Base-by-base conservation (phyloP, 2,329 filamentous ascomycete genomes). In the Catunica adiposa region DNA sequence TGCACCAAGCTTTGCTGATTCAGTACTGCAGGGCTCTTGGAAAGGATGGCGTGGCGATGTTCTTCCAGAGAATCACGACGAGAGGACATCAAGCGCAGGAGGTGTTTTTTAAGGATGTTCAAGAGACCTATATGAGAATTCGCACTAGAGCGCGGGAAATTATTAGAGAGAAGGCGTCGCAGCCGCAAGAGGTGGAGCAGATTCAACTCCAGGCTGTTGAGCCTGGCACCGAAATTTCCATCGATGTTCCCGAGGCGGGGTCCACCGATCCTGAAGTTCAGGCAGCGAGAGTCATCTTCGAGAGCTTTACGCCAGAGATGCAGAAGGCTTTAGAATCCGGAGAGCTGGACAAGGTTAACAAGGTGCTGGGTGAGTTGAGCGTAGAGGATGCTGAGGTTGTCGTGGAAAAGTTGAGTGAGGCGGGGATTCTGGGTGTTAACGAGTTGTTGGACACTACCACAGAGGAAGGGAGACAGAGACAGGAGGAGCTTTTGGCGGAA, bases 191-290 rank as follows among this genome's bases (percentile, higher is more conserved):
- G 58, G 84, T 94, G 8, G 92, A 98, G 71, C 90, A 96, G 69
- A 98, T 98, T 62, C 94, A 98, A 69, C 77, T 98, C 50, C 92
- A 98, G 66, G 90, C 92, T 14, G 89, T 98, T 9, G 89, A 96
- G 67, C 90, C 90, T 0, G 85, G 84, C 51, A 96, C 90, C 2
- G 83, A 86, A 59, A 96, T 98, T 67, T 86, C 86, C 66, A 96
- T 97, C 68, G 79, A 71, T 55, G 83, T 94, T 40, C 90, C 92
- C 11, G 74, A 84, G 0, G 73, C 75, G 40, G 74, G 79, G 23
- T 84, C 82, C 62, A 75, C 80, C 23, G 81, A 89, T 54, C 76
- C 79, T 1, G 80, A 77, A 54, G 76, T 75, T 54, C 74, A 82
- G 60, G 72, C 76, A 59, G 80, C 80, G 0, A 76, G 90, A 46